phyloP scores from a whole-genome alignment of 805 yeast genomes.

The Pichia eremophila region DNA sequence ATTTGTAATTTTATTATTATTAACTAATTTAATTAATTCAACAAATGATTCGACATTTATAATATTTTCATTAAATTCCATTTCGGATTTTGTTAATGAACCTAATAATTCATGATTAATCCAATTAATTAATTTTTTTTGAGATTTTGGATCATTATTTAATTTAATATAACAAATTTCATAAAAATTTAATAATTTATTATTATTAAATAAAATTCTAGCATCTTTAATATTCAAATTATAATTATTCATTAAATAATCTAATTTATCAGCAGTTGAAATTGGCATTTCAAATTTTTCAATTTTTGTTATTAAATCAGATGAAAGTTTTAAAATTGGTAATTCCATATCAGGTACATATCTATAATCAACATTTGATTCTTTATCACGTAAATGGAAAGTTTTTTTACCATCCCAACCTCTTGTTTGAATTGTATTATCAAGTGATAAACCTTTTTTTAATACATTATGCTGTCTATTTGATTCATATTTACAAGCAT shows the following conservation, averaged over 20 bases:
- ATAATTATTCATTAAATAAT: constrained; percentile 41
- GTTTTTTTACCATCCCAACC: constrained; percentile 86
- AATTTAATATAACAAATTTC: constrained; percentile 28
- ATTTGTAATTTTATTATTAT: constrained; percentile 34
- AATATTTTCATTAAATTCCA: constrained; percentile 23
- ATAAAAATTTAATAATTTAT: constrained; percentile 44
- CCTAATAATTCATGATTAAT: constrained; percentile 75
- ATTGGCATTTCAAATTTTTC: constrained; percentile 34
- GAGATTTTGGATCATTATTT: constrained; percentile 11
- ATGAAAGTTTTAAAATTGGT: constrained; percentile 44
- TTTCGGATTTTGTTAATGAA: constrained; percentile 42
- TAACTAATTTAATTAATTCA: constrained; percentile 45
- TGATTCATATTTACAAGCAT: constrained; percentile 69
- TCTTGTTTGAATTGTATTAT: constrained; percentile 51
- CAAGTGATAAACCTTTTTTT: background rate
- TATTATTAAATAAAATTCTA: constrained; percentile 47
- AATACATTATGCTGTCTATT: constrained; percentile 52
- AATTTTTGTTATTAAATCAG: constrained; percentile 30
- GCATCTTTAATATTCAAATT: constrained; percentile 66
- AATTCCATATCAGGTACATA: constrained; percentile 94
- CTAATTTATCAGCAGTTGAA: constrained; percentile 53
- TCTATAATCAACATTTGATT: constrained; percentile 76
- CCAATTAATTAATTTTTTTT: constrained; percentile 36
- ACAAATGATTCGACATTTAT: constrained; percentile 38
- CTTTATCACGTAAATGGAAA: constrained; percentile 61